These are phyloP conservation scores for Globisporangium orthogonon DNA, from an alignment of 352 stramenopile species.

Conservation along the genomic window DNA sequence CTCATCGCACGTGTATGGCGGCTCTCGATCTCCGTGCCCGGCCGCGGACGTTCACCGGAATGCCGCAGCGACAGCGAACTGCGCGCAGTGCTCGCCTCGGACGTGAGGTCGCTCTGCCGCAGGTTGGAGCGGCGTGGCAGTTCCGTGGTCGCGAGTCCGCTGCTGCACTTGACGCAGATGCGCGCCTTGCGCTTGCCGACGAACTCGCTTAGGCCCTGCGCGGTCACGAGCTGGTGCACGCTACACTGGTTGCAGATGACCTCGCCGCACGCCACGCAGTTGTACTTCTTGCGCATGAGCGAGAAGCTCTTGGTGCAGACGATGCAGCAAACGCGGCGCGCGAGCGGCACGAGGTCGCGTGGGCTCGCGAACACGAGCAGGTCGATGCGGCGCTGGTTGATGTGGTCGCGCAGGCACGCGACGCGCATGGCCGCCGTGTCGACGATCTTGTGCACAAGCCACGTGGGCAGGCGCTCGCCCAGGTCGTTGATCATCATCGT, in stretches of 20 bases:
- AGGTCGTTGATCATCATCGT: slow-evolving; percentile 84
- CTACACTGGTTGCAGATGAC: slow-evolving; percentile 81
- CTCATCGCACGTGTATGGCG: slow-evolving; percentile 21
- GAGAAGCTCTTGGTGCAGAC: slow-evolving; percentile 83
- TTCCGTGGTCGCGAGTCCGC: slow-evolving; percentile 43
- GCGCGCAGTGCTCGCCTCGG: slow-evolving; percentile 15
- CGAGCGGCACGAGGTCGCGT: slow-evolving; percentile 66
- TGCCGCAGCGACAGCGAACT: slow-evolving; percentile 12
- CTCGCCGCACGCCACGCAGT: slow-evolving; percentile 71
- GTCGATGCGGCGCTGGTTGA: slow-evolving; percentile 71
- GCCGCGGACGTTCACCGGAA: slow-evolving; percentile 4
- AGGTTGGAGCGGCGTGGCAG: slow-evolving; percentile 40
- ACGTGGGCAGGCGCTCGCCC: slow-evolving; percentile 63
- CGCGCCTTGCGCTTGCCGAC: slow-evolving; percentile 64
- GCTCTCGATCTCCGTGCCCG: slow-evolving; percentile 12
- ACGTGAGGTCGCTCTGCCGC: slow-evolving; percentile 22
- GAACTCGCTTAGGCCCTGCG: slow-evolving; percentile 34
- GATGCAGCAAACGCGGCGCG: slow-evolving; percentile 67
- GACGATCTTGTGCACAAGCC: slow-evolving; percentile 81
- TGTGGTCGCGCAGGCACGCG: slow-evolving; percentile 68
- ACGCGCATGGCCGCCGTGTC: slow-evolving; percentile 69
- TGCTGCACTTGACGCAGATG: slow-evolving; percentile 77
- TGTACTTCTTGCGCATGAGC: slow-evolving; percentile 83
- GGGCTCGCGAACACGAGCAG: slow-evolving; percentile 59
- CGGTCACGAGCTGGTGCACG: slow-evolving; percentile 65